Base-by-base conservation (phyloP, 2,329 filamentous ascomycete species). In the Periconia digitata region DNA sequence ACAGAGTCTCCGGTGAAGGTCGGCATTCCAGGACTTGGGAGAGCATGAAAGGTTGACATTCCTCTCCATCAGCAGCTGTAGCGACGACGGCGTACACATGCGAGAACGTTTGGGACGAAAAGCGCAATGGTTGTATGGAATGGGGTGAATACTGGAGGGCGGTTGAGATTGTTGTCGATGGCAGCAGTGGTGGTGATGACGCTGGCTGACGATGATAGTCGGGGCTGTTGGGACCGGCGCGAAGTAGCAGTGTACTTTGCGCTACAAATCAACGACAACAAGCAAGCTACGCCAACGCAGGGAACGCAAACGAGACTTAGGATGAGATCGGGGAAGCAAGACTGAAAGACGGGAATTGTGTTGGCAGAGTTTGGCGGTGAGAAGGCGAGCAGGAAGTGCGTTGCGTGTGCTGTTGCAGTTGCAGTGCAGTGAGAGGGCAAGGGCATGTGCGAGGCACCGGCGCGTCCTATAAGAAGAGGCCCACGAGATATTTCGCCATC, bases 1-100 rank as follows among this genome's bases (percentile, higher is more conserved):
- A 63, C 68, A 71, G 59, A 62, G 38, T 49, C 55, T 54, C 63
- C 63, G 60, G 57, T 65, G 65, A 64, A 70, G 60, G 64, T 69
- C 66, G 59, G 67, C 59, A 58, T 60, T 59, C 67, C 67, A 71
- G 66, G 61, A 50, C 54, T 57, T 63, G 61, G 56, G 54, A 56
- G 59, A 51, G 53, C 54, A 57, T 60, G 60, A 53, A 55, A 59
- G 42, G 60, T 63, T 50, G 66, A 67, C 67, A 70, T 70, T 61
- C 51, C 63, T 67, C 64, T 69, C 67, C 67, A 70, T 70, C 59
- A 60, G 67, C 65, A 49, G 54, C 38, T 38, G 36, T n/a, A n/a
- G n/a, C n/a, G n/a, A 15, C 38, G 38, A 17, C 48, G 42, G 39
- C 44, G 47, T 36, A 43, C 43, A 46, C 52, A 54, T 53, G 50